These are phyloP conservation scores for Gossypium arboreum DNA, from an alignment of 345 rosid genomes.

Conservation along the genomic window DNA sequence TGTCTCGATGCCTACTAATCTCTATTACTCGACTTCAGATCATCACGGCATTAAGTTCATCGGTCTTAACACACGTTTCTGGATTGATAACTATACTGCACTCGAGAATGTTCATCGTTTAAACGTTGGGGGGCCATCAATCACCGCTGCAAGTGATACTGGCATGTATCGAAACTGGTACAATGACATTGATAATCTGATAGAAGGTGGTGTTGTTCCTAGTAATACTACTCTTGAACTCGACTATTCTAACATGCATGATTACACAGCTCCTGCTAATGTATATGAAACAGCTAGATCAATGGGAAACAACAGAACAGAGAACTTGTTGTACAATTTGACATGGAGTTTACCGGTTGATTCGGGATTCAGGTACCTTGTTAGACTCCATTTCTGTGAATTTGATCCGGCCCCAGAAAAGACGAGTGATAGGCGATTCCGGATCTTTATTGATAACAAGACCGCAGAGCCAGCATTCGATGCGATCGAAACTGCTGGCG, in stretches of 20 bases:
- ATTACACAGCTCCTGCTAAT: slow-evolving; percentile 25
- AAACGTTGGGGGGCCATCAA: background rate
- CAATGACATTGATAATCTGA: background rate
- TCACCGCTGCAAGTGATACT: background rate
- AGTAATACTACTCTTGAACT: background rate
- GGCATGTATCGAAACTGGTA: slow-evolving; percentile 10
- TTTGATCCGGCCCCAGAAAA: slow-evolving; percentile 9
- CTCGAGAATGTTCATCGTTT: slow-evolving; percentile 7
- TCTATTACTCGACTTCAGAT: background rate
- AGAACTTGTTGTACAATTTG: slow-evolving; percentile 22
- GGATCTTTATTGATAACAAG: slow-evolving; percentile 20
- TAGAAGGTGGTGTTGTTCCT: background rate
- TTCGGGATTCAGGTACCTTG: slow-evolving; percentile 33
- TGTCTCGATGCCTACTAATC: slow-evolving; percentile 3
- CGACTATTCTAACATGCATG: background rate
- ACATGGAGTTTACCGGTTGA: slow-evolving; percentile 51
- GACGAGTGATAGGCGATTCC: slow-evolving; percentile 6
- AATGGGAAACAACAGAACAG: slow-evolving; percentile 23
- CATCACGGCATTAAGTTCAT: background rate
- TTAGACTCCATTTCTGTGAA: slow-evolving; percentile 52
- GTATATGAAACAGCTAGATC: slow-evolving; percentile 34
- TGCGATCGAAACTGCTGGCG: slow-evolving; percentile 22
- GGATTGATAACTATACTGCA: slow-evolving; percentile 7
- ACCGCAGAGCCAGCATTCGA: slow-evolving; percentile 15
- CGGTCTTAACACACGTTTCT: background rate